Evolutionary conservation across 371 early-diverging fungal species (phyloP), one percentile per base, ranked within the genome.

Genomic region (Mortierella sp.): DNA sequence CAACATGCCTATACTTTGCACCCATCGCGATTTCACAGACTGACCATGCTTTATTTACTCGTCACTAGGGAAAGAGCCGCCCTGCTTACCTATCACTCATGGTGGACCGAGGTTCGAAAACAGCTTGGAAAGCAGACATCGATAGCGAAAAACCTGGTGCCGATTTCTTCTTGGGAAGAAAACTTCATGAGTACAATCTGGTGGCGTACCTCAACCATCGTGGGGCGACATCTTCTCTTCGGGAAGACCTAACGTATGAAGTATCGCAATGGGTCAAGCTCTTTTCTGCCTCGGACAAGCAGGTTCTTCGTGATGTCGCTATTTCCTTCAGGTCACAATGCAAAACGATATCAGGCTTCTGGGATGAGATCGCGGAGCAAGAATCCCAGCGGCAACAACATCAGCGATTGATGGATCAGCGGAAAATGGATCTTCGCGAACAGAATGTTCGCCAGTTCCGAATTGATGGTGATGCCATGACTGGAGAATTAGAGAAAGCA

Each of bases 151-250:
- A 60, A 53, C 60, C 52, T 16, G 43, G 53, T 2, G 53, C 60
- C 53, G 46, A 60, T 24, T 52, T 43, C 51, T 59, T 59, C 60
- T 52, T 60, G 53, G 44, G 24, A 43, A 52, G 39, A 37, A 53
- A 52, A 53, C 46, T 44, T 29, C 53, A 52, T 60, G 53, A 60
- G 45, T 53, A 49, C 50, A 50, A 50, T 58, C 40, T 22, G 10
- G 17, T 45, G 25, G 24, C 50, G 10, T 58, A 49, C 50, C 47
- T 57, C 57, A 47, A 47, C 47, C 48, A 57, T 57, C 48, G 37
- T 45, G 59, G 50, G 41, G 50, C 50, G 24, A 58, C 57, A n/a
- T 57, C 59, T 43, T 58, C 59, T 19, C 34, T 21, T 58, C 50
- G 40, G 39, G 27, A 50, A 40, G 16, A 49, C 22, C 48, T 58